Base-by-base conservation (phyloP, 2,329 filamentous ascomycete species). In the Metarhizium brunneum region DNA sequence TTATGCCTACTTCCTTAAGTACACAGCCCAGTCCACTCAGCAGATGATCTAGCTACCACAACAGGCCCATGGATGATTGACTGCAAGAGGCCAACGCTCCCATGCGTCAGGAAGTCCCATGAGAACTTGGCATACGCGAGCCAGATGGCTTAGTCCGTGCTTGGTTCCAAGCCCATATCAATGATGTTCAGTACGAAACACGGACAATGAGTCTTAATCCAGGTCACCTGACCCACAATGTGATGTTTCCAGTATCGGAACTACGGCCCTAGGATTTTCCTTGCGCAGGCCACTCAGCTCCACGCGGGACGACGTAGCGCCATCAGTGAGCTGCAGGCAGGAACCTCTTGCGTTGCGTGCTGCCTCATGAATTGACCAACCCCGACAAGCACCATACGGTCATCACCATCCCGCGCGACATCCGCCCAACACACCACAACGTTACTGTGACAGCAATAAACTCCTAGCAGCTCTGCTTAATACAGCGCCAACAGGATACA, bases 301-400 rank as follows among this genome's bases (percentile, higher is more conserved):
- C 45, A 10, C 10, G 10, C 25, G 30, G 6, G 20, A 18, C 38
- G 10, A 35, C 32, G 6, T 35, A 35, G 32, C 18, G 35, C 20
- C 49, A 30, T 20, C 49, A 42, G 51, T 14, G 52, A 47, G 40
- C 47, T 51, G 54, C 30, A 60, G 68, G 68, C 68, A 71, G 68
- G 68, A 65, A 68, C 66, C 65, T 69, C 59, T 69, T 70, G 68
- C 68, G 68, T 69, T 65, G 56, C 54, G 30, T 36, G 40, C 52
- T 64, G 66, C 65, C 65, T 69, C 60, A 63, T 64, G 63, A 63
- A 60, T 64, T 43, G 60, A 66, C 57, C 59, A 65, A 65, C 62
- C 65, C 61, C 52, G 57, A 54, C 57, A 61, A 64, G 62, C 64
- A 63, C 59, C 56, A 18, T 59, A 61, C 60, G 59, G 63, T 58